Evolutionary conservation across 495 filamentous ascomycete genomes (phyloP).

Genomic region (Neurospora terricola): DNA sequence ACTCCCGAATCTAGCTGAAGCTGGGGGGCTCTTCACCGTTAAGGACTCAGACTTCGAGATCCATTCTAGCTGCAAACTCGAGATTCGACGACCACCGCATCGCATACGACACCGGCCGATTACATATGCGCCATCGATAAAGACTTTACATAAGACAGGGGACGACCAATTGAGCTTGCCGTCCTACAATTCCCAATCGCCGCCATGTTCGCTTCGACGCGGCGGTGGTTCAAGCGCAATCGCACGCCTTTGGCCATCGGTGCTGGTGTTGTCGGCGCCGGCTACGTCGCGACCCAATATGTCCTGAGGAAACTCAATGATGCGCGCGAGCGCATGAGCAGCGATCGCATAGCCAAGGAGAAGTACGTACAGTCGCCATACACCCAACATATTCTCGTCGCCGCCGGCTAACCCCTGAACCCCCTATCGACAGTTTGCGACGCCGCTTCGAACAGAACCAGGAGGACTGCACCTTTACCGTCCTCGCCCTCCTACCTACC

Average conservation of each 20-base stretch:
- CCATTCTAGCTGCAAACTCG: not conserved
- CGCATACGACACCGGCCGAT: not conserved
- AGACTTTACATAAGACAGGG: not conserved
- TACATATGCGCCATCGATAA: not conserved
- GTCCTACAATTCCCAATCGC: not conserved
- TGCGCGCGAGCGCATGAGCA: conserved; percentile 87
- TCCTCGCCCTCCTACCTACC: conserved; percentile 86
- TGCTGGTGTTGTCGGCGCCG: conserved; percentile 74
- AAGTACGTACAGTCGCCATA: conserved; percentile 51
- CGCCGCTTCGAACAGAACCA: conserved; percentile 97
- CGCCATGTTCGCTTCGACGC: conserved; percentile 72
- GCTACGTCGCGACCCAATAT: conserved; percentile 91
- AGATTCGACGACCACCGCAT: not conserved
- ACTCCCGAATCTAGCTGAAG: not conserved
- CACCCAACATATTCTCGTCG: not conserved
- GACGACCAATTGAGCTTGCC: not conserved
- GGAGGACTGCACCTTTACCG: conserved; percentile 96
- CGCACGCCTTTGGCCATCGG: conserved; percentile 81
- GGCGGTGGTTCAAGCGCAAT: conserved; percentile 86
- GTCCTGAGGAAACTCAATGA: conserved; percentile 81
- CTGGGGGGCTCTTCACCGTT: not conserved
- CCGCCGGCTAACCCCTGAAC: conserved; percentile 4
- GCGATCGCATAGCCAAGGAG: conserved; percentile 87
- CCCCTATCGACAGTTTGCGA: conserved; percentile 54
- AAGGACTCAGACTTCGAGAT: not conserved